These are phyloP conservation scores for Moricandia moricandioides DNA, from an alignment of 345 rosid species.

Conservation along the genomic window DNA sequence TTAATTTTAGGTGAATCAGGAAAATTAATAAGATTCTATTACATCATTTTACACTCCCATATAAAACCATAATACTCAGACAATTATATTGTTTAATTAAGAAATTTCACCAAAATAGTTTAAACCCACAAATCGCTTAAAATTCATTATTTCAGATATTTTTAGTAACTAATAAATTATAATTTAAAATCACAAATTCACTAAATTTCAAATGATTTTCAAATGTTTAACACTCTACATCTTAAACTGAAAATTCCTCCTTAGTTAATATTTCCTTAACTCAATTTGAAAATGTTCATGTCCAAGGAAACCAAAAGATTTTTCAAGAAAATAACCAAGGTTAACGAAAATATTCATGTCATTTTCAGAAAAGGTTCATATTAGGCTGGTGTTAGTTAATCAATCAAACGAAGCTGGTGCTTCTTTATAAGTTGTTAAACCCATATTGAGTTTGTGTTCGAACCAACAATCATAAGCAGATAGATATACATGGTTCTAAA, in stretches of 20 bases:
- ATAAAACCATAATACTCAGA: no score
- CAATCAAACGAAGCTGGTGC: neutral
- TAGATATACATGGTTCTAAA: neutral
- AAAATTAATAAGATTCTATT: neutral
- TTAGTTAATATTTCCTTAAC: neutral
- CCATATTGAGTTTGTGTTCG: neutral
- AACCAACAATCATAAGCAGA: neutral
- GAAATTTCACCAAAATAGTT: neutral
- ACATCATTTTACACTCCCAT: neutral
- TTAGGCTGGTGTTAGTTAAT: neutral
- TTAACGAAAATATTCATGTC: neutral
- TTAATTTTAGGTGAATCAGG: no score
- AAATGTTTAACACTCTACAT: neutral
- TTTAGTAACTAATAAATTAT: neutral
- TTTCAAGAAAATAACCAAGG: neutral
- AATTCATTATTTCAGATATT: neutral
- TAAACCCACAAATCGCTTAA: neutral
- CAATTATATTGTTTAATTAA: no score
- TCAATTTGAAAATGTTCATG: neutral
- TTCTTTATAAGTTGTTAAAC: neutral
- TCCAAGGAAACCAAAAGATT: neutral
- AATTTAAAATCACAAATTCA: neutral
- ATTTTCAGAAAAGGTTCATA: neutral
- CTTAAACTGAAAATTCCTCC: neutral
- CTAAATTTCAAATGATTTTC: neutral